Evolutionary conservation across 139 green algal genomes (phyloP).

Genomic region (Tetradesmus lagerheimii): DNA sequence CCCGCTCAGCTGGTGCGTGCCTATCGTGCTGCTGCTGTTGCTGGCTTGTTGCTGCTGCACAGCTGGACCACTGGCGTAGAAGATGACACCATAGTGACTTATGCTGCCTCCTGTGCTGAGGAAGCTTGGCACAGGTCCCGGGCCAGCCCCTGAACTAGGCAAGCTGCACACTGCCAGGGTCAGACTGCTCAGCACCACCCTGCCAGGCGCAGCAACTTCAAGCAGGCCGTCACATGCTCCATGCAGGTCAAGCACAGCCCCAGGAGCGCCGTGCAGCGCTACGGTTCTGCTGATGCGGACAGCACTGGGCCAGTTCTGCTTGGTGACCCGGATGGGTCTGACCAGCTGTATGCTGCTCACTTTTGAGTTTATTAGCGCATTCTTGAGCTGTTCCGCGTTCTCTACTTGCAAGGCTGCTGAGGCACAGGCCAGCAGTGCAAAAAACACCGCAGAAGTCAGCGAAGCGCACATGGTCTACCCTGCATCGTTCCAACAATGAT

Average conservation of each 20-base stretch:
- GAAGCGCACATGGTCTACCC: neutral
- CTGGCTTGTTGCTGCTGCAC: neutral
- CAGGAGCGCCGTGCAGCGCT: neutral
- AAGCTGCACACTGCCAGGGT: neutral
- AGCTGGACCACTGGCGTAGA: neutral
- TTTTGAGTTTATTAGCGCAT: neutral
- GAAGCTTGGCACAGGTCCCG: neutral
- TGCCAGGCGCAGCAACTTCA: neutral
- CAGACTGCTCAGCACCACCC: neutral
- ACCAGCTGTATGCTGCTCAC: neutral
- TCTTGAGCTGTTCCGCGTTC: neutral
- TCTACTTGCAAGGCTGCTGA: neutral
- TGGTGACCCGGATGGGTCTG: neutral
- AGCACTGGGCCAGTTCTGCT: neutral
- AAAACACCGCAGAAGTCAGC: neutral
- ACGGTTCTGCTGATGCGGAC: neutral
- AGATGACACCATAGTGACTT: neutral
- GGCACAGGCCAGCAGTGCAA: neutral
- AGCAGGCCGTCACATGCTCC: neutral
- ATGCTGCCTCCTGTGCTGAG: neutral
- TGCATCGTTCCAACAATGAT: neutral
- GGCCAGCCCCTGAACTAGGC: neutral
- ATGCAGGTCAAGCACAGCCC: neutral
- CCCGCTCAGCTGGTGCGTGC: neutral
- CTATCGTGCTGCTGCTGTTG: neutral